Conservation (phyloP, 163 green algal species). For the Scenedesmus sp. region DNA sequence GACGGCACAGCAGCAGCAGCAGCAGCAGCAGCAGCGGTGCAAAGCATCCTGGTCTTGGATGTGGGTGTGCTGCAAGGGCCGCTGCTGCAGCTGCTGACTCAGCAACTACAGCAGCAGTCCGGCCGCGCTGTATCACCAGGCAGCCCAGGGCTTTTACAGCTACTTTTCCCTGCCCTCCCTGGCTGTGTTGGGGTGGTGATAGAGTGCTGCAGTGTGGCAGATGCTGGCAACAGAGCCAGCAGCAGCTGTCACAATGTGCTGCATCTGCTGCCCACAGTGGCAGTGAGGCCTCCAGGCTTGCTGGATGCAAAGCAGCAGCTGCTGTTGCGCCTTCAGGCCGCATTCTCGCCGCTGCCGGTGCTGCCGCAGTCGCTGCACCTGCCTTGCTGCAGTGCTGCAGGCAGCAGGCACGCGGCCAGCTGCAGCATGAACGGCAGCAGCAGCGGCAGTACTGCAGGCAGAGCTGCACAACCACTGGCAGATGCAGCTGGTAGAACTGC, state of each 20-base stretch:
- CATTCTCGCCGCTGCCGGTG: conserved; percentile 10
- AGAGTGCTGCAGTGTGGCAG: not conserved
- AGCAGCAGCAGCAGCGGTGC: not conserved
- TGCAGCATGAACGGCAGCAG: conserved; percentile 6
- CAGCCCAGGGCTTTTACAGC: not conserved
- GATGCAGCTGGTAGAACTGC: not conserved
- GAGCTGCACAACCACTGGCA: not conserved
- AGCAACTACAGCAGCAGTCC: not conserved
- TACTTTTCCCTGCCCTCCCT: not conserved
- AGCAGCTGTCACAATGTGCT: not conserved
- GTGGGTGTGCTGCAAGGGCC: not conserved
- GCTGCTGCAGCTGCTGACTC: not conserved
- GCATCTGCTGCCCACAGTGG: conserved; percentile 1
- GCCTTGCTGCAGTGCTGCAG: no score
- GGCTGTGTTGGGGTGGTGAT: conserved; percentile 26
- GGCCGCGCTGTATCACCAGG: not conserved
- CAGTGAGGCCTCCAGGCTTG: not conserved
- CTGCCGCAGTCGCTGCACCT: not conserved
- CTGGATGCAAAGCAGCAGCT: conserved; percentile 30
- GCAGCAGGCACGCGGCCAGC: not conserved
- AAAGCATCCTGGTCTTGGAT: conserved; percentile 28
- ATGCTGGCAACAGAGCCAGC: not conserved
- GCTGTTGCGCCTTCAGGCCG: not conserved
- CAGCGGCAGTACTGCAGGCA: not conserved
- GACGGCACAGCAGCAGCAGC: not conserved